These are phyloP conservation scores for Talinum fruticosum DNA, from an alignment of 148 eudicot genomes.

Conservation along the genomic window DNA sequence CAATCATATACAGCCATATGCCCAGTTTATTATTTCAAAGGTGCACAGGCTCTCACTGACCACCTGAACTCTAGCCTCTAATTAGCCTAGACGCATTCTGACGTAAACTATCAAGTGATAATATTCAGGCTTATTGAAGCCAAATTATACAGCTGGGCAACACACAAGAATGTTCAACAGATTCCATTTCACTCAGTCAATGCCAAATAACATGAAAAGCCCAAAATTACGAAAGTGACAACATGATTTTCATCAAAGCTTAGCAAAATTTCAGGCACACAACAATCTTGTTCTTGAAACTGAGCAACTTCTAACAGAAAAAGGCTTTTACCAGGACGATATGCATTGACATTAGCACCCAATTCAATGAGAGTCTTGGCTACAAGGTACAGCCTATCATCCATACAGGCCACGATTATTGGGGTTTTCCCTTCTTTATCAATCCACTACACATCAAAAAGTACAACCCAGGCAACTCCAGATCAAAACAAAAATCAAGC, in stretches of 20 bases:
- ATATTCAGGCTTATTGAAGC: not conserved
- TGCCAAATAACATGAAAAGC: not conserved
- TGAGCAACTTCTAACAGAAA: not conserved
- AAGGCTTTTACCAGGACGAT: constrained; percentile 46
- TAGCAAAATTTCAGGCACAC: not conserved
- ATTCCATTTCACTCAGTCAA: constrained; percentile 1
- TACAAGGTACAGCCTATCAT: constrained; percentile 35
- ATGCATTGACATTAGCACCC: constrained; percentile 58
- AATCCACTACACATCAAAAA: constrained; percentile 42
- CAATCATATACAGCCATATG: not conserved
- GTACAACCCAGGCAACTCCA: constrained; percentile 4
- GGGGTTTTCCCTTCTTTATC: constrained; percentile 69
- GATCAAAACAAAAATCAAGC: not conserved
- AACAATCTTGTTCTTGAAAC: too few species aligned
- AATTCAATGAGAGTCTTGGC: constrained; percentile 55
- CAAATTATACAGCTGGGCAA: not conserved
- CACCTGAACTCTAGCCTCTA: too few species aligned
- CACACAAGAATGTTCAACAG: not conserved
- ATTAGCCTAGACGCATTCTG: too few species aligned
- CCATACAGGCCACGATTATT: constrained; percentile 51
- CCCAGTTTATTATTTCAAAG: too few species aligned
- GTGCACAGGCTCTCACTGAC: too few species aligned
- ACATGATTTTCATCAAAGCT: not conserved
- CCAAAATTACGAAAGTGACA: not conserved
- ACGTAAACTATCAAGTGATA: not conserved